Base-by-base conservation (phyloP, 805 yeast species). In the Nakazawaea wyomingensis region DNA sequence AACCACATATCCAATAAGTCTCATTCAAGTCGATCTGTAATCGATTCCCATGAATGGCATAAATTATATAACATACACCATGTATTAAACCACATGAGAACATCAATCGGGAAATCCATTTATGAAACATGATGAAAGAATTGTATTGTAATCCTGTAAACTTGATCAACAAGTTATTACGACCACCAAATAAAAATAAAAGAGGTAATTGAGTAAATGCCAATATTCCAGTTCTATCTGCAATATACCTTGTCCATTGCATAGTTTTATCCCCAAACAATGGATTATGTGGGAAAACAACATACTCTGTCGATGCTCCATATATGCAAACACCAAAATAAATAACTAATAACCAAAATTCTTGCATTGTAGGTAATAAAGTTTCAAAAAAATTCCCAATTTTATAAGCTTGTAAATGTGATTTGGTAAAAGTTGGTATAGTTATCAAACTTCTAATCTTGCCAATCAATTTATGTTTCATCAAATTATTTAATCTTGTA, bases 181-280 rank as follows among this genome's bases (percentile, higher is more conserved):
- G 57, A 30, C 81, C 74, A 2, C 81, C 82, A 56, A 79, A 78
- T 39, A 77, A 57, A 16, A 74, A 60, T 34, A 77, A 50, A 26
- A 74, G 57, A 3, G 85, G 85, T 34, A 69, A 48, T 45, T 68
- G 65, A 49, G 70, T 54, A 53, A 49, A 56, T 28, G 60, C 63
- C 53, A 75, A 59, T n/a, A 76, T 46, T 19, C 77, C 83, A 5
- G 78, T 64, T 58, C 85, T 68, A 56, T 78, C 82, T 28, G 80
- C 82, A 10, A 81, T 61, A 40, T 66, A 52, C 50, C 74, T 60
- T 16, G 64, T 63, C 33, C 63, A 31, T 31, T 59, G 62, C 4
- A 48, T 29, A 11, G 30, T 20, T 17, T 18, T 26, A 4, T 49
- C 40, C 1, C 59, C 57, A 10, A 57, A 41, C 2, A 56, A 27